phyloP scores from a whole-genome alignment of 768 basidiomycete species.

The Dioszegia aurantiaca region DNA sequence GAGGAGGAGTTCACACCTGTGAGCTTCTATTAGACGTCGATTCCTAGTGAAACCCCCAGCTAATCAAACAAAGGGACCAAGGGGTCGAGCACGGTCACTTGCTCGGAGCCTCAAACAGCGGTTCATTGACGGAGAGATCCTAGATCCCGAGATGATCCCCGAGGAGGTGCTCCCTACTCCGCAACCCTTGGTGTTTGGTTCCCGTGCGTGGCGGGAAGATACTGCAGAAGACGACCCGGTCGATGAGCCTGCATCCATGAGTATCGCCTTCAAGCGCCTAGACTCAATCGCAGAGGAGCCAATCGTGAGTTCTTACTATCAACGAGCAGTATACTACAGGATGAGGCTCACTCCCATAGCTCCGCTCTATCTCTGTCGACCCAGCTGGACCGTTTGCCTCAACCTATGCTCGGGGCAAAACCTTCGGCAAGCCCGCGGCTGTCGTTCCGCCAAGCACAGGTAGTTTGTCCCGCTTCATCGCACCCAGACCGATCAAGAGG shows the following conservation, averaged over 20 bases:
- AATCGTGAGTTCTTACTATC: neutral
- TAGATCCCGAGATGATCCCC: too few species aligned
- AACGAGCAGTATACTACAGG: too few species aligned
- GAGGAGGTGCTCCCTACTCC: neutral
- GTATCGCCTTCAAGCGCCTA: neutral
- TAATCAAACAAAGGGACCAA: neutral
- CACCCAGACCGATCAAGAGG: neutral
- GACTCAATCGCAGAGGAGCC: neutral
- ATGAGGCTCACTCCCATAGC: too few species aligned
- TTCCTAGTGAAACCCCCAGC: neutral
- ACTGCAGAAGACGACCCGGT: neutral
- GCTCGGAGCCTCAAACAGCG: neutral
- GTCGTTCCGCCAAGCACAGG: neutral
- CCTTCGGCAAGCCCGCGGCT: neutral
- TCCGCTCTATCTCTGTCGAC: neutral
- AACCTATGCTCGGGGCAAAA: neutral
- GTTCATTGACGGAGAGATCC: neutral
- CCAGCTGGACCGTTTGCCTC: neutral
- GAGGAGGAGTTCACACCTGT: slow-evolving; percentile 8
- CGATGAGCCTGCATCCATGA: neutral
- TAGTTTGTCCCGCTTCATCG: neutral
- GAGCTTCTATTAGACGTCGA: neutral
- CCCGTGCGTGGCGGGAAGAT: neutral
- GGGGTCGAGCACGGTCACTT: neutral
- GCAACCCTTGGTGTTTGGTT: neutral